A percentile compares a stretch with the other conserved stretches of the same genome.
These are phyloP conservation scores for Elaeis oleifera DNA, from an alignment of 202 grass and related monocot genomes.

Conservation along the genomic window DNA sequence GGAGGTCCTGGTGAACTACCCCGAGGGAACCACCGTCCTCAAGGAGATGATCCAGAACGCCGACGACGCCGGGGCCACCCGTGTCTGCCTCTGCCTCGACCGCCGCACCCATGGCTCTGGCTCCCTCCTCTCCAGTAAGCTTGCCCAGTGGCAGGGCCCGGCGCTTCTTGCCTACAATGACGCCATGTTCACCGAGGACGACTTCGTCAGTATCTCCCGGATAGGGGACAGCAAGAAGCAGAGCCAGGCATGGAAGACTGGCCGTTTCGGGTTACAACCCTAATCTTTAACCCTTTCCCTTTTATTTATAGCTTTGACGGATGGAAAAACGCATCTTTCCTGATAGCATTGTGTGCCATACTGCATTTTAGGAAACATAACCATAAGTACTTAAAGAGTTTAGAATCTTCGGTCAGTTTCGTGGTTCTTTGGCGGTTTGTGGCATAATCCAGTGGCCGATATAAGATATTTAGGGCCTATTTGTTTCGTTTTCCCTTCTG, in stretches of 20 bases:
- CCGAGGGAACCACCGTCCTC: constrained; percentile 85
- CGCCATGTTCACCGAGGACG: constrained; percentile 80
- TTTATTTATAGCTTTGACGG: no score
- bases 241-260: constrained; percentile 87
- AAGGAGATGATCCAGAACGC: constrained; percentile 91
- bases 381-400: no score
- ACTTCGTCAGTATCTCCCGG: constrained; percentile 88
- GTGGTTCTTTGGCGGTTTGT: no score
- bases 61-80: constrained; percentile 69
- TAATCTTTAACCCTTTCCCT: neutral
- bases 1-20: constrained; percentile 93
- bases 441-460: no score
- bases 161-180: constrained; percentile 77
- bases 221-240: constrained; percentile 89
- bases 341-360: no score
- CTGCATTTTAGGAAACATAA: no score
- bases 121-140: constrained; percentile 56
- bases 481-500: no score
- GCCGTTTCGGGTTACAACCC: constrained; percentile 63
- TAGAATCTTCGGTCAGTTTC: no score
- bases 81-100: constrained; percentile 88
- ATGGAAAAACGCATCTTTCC: no score
- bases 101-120: constrained; percentile 48
- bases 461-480: no score
- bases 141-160: constrained; percentile 85